Conservation (phyloP, 1,284 basidiomycete species). For the Sporisorium iseilematis-ciliati region DNA sequence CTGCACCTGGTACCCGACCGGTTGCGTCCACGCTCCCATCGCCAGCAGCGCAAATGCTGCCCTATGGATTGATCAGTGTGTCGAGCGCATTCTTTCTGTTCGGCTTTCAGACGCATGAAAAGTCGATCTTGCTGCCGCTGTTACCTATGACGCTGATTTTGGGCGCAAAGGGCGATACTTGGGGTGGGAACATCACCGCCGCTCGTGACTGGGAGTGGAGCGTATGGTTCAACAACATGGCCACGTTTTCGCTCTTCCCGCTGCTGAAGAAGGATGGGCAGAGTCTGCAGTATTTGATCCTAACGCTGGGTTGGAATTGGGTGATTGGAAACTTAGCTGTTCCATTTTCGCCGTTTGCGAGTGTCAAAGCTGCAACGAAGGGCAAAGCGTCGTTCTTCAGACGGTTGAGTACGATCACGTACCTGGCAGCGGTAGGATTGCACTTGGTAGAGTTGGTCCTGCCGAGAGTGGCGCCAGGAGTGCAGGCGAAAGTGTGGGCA, state of each 20-base stretch:
- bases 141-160: conserved; percentile 85
- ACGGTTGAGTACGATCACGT: conserved; percentile 25
- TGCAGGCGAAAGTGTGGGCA: conserved; percentile 73
- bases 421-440: conserved; percentile 74
- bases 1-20: conserved; percentile 69
- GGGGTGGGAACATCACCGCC: conserved; percentile 72
- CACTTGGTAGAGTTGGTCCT: conserved; percentile 78
- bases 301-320: conserved; percentile 82
- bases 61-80: conserved; percentile 64
- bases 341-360: conserved; percentile 22
- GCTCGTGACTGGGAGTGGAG: conserved; percentile 79
- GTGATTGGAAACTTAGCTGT: conserved; percentile 74
- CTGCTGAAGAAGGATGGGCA: conserved; percentile 83
- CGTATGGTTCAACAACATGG: conserved; percentile 84
- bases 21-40: conserved; percentile 75
- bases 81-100: conserved; percentile 89
- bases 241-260: conserved; percentile 90
- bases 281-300: conserved; percentile 79
- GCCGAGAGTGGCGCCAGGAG: conserved; percentile 29
- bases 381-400: conserved; percentile 13
- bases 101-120: conserved; percentile 95
- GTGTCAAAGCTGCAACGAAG: conserved; percentile 17
- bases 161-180: conserved; percentile 73
- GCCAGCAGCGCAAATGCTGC: conserved; percentile 73
- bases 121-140: conserved; percentile 88